Percentiles rank a stretch among this genome's conserved stretches.
phyloP scores from a whole-genome alignment of 1,284 basidiomycete species.

The Pseudozyma thailandica region DNA sequence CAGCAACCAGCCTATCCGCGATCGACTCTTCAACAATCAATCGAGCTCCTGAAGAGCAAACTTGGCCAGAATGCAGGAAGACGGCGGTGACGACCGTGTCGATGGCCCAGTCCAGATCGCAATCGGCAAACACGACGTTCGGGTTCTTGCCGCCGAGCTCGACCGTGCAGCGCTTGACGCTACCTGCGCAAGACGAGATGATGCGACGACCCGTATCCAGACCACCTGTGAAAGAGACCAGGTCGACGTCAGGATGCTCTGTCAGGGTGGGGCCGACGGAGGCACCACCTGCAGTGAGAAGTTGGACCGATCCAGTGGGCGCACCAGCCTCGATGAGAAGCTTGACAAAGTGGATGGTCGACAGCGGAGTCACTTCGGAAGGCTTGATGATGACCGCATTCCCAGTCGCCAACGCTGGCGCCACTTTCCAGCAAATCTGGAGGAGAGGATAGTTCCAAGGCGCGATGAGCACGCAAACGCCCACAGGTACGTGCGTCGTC shows the following conservation, averaged over 20 bases:
- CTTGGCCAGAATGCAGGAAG: conserved; percentile 67
- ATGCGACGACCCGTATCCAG: conserved; percentile 63
- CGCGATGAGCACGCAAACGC: conserved; percentile 66
- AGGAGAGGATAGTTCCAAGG: conserved; percentile 68
- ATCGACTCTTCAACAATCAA: conserved; percentile 67
- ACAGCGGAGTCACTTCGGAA: conserved; percentile 67
- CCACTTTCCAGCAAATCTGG: conserved; percentile 68
- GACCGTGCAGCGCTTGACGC: conserved; percentile 65
- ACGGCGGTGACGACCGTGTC: conserved; percentile 66
- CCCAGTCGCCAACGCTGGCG: conserved; percentile 65
- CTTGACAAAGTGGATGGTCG: conserved; percentile 63
- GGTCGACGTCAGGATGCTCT: conserved; percentile 60
- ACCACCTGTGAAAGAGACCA: conserved; percentile 67
- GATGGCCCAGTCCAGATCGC: conserved; percentile 64
- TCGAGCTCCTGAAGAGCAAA: conserved; percentile 65
- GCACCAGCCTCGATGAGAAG: conserved; percentile 65
- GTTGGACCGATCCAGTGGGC: conserved; percentile 57
- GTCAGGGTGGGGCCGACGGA: conserved; percentile 62
- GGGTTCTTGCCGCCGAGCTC: conserved; percentile 68
- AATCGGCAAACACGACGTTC: conserved; percentile 66
- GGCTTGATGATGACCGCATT: conserved; percentile 67
- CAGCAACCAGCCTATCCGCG: conserved; percentile 63
- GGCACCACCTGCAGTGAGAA: conserved; percentile 64
- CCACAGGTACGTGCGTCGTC: conserved; percentile 63
- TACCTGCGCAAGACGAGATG: conserved; percentile 59